Conservation (phyloP, 1,284 basidiomycete species). For the Apiotrichum gamsii region DNA sequence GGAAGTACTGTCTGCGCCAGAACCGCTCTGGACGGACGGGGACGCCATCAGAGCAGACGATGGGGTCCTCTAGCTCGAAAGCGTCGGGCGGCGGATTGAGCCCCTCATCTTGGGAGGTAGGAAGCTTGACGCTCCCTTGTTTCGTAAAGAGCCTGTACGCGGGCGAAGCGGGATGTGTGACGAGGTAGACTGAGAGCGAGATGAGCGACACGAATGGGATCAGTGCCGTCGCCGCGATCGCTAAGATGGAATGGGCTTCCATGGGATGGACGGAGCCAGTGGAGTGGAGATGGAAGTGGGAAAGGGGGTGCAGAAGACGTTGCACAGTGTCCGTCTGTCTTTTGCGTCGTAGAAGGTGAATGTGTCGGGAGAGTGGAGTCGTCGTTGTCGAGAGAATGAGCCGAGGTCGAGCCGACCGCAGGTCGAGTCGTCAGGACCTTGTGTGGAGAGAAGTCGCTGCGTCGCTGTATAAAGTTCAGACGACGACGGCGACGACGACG, state of each 20-base stretch:
- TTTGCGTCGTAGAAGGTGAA: no score
- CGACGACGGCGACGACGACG: no score
- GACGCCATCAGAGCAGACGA: conserved; percentile 66
- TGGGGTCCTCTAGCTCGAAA: conserved; percentile 66
- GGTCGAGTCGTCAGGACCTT: no score
- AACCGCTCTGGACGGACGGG: conserved; percentile 66
- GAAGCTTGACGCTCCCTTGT: conserved; percentile 25
- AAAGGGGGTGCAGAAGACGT: no score
- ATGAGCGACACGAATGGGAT: conserved; percentile 34
- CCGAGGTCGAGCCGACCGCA: no score
- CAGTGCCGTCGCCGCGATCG: conserved; percentile 28
- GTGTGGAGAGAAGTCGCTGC: no score
- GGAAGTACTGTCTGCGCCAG: conserved; percentile 48
- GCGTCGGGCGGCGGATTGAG: conserved; percentile 53
- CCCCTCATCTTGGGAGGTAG: conserved; percentile 25
- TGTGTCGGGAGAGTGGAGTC: no score
- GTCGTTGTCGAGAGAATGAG: no score
- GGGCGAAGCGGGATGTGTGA: conserved; percentile 32
- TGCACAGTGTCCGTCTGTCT: no score
- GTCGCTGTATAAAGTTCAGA: no score
- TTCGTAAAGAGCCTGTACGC: conserved; percentile 9
- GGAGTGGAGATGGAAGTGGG: neutral
- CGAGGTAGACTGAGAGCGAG: conserved; percentile 36
- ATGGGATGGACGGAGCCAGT: no score
- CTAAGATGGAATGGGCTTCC: conserved; percentile 1